Evolutionary conservation across 345 rosid species (phyloP).

Genomic region (Heritiera fomes): DNA sequence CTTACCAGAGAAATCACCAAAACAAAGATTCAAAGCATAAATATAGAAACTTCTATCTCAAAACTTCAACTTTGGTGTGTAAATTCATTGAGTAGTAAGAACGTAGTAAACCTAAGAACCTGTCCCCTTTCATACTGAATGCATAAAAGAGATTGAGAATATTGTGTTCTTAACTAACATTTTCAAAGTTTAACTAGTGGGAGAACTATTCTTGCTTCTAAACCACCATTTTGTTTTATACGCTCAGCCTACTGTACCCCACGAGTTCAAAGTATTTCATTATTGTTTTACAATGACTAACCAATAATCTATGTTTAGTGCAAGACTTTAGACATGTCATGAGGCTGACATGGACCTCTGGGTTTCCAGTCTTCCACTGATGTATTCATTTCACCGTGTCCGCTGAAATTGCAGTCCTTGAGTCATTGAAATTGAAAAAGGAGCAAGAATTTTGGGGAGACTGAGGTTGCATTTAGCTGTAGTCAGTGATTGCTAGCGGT

Average conservation of each 20-base stretch:
- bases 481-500: neutral
- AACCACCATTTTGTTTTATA: neutral
- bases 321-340: neutral
- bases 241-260: neutral
- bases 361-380: constrained; percentile 7
- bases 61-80: neutral
- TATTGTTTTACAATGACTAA: neutral
- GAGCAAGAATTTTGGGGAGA: neutral
- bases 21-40: neutral
- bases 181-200: neutral
- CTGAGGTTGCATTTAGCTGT: constrained; percentile 14
- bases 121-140: neutral
- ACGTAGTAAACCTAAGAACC: neutral
- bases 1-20: neutral
- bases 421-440: neutral
- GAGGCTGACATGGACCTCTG: neutral
- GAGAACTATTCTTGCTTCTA: neutral
- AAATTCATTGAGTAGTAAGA: neutral
- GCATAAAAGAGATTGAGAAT: neutral
- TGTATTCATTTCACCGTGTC: neutral
- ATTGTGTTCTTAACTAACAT: neutral
- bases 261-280: neutral
- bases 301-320: neutral
- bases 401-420: neutral
- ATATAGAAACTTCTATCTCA: neutral